Evolutionary conservation across 2,329 filamentous ascomycete species (phyloP), one percentile per base, ranked within the genome.

Genomic region (Alternaria atra): DNA sequence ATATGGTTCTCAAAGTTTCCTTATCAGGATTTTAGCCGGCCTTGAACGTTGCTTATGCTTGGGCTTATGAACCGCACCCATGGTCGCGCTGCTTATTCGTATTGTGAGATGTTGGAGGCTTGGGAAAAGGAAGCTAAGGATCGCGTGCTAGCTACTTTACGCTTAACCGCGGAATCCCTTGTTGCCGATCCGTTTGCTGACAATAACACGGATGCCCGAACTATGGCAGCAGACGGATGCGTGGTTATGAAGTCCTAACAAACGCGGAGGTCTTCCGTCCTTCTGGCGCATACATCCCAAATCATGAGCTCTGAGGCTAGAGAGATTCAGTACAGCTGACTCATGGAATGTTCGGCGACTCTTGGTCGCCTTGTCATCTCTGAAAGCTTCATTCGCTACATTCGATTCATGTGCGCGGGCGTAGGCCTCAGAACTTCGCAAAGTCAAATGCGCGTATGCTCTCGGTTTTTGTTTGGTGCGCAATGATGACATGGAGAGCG

Each of bases 401-500:
- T 25, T 34, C 23, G 3, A 35, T 23, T 23, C 9, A 50, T 25
- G 23, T 10, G 17, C 13, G 20, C 8, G 8, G 7, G 7, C 34
- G 6, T 15, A 27, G 48, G 2, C 23, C 15, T 9, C 42, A 27
- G 29, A 15, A 47, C 12, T 29, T 32, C 37, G 52, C 34, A 13
- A 32, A 17, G 32, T 54, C 25, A 48, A 23, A 25, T 27, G 27
- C 15, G 23, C 13, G 23, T 35, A 47, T 39, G 43, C 55, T 61
- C 20, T 27, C 15, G 17, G 27, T n/a, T 10, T 44, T n/a, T 25
- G 46, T 20, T 29, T 27, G 34, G 44, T 30, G 32, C 42, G 43
- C 37, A 30, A 39, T 54, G 25, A 48, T 30, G 6, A 46, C 29
- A 44, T 58, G 37, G 42, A 47, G 37, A 63, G 64, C 61, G 63